Evolutionary conservation across 352 stramenopile genomes (phyloP).

Genomic region (Peronospora destructor): DNA sequence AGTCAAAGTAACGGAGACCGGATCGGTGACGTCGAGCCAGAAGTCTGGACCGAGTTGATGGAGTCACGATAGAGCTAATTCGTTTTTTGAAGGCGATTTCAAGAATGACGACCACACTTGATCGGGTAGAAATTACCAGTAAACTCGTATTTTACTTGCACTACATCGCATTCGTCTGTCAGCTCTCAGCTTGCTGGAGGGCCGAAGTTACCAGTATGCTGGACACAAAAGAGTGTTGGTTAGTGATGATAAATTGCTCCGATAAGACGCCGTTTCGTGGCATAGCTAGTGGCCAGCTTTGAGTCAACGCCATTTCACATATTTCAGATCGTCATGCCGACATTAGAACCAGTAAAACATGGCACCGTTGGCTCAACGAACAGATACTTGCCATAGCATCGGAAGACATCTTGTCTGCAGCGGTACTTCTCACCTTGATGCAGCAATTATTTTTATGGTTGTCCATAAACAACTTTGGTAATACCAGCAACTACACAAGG

Average conservation of each 20-base stretch:
- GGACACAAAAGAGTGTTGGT: neutral
- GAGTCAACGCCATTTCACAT: neutral
- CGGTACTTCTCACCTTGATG: neutral
- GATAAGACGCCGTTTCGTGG: neutral
- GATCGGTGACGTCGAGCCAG: neutral
- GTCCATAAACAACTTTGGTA: neutral
- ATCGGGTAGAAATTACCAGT: neutral
- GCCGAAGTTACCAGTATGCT: neutral
- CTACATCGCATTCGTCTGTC: neutral
- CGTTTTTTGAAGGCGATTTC: no score
- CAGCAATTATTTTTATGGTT: neutral
- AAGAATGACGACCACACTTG: neutral
- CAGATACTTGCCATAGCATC: neutral
- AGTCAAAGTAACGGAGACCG: neutral
- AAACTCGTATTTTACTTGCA: neutral
- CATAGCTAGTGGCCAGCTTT: neutral
- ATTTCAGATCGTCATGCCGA: slow-evolving; percentile 3
- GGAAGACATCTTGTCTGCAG: neutral
- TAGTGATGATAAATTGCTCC: neutral
- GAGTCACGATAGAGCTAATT: no score
- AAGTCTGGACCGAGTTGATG: neutral
- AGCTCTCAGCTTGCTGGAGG: neutral
- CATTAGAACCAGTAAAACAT: neutral
- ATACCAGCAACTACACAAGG: neutral
- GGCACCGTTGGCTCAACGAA: neutral